Evolutionary conservation across 768 basidiomycete genomes (phyloP), one percentile per base, ranked within the genome.

Genomic region (Kwoniella sp.): DNA sequence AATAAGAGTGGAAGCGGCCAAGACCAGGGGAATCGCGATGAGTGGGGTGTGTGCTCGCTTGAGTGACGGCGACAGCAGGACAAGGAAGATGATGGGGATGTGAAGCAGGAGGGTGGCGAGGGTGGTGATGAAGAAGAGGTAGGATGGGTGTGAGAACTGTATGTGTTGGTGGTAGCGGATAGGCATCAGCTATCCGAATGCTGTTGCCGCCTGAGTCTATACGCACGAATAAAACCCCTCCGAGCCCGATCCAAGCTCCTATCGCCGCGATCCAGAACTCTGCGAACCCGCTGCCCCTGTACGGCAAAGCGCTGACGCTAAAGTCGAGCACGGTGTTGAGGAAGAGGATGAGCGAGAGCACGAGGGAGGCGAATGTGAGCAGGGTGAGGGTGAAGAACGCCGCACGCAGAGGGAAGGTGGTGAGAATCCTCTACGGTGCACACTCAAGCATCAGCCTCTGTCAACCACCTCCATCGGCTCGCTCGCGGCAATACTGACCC

Each of bases 61-160:
- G n/a, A 71, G 55, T n/a, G 56, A 55, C 14, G 55, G 50, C 4
- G 70, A 70, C 36, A 69, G 53, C 33, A 67, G 31, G 31, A 58
- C 50, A 25, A 74, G 51, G 54, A 74, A 66, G 45, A 68, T 44
- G 41, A 71, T 55, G 1, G 70, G 69, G 27, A 69, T 48, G 37
- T 63, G 61, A 28, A 70, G 44, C 19, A 74, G 32, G 46, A 63
- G 34, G 29, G 72, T 64, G 40, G 69, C 42, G 37, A 72, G 53
- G 27, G 65, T 70, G 14, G 70, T 69, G 20, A 71, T 51, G 67
- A 74, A 70, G 60, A 70, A 70, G 39, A 74, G 63, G 46, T 61
- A 63, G 29, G 67, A 60, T 11, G 72, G 72, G 50, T 68, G 65
- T 5, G 72, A 71, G 59, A 70, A 70, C 70, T 71, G 41, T 3